A percentile compares a stretch with the other conserved stretches of the same genome.
These are phyloP conservation scores for Boletus eberwhitei DNA, from an alignment of 768 basidiomycete genomes.

Conservation along the genomic window DNA sequence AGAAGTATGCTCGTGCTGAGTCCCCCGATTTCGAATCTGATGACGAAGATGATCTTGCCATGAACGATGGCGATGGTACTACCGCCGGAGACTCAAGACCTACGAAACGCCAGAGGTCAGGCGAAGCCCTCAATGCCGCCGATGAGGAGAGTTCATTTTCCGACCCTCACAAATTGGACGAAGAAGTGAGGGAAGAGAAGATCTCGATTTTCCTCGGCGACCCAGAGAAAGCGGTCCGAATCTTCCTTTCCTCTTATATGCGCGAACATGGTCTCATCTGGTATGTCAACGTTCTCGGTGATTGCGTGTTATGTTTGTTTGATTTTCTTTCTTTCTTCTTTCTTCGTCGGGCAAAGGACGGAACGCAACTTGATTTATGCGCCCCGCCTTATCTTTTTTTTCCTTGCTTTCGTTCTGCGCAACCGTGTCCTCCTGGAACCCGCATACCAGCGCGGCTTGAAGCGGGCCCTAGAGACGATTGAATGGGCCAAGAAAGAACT, in stretches of 20 bases:
- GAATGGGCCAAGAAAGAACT: slow-evolving; percentile 42
- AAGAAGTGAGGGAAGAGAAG: slow-evolving; percentile 40
- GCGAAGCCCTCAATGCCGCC: slow-evolving; percentile 6
- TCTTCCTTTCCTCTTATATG: slow-evolving; percentile 72
- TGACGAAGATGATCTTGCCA: slow-evolving; percentile 21
- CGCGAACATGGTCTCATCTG: slow-evolving; percentile 66
- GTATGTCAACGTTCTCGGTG: slow-evolving; percentile 36
- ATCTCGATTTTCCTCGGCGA: slow-evolving; percentile 56
- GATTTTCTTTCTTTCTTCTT: background rate
- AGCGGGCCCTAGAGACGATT: slow-evolving; percentile 43
- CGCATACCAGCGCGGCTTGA: slow-evolving; percentile 42
- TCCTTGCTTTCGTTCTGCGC: slow-evolving; percentile 57
- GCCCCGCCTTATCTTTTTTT: slow-evolving; percentile 58
- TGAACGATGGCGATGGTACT: background rate
- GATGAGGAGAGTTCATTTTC: slow-evolving; percentile 34
- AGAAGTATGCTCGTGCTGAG: slow-evolving; percentile 29
- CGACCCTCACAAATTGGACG: slow-evolving; percentile 33
- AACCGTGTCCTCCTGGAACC: slow-evolving; percentile 52
- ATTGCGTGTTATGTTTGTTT: background rate
- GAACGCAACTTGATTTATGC: slow-evolving; percentile 47
- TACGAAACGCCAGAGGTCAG: slow-evolving; percentile 26
- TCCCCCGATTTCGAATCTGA: slow-evolving; percentile 37
- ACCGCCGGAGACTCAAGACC: slow-evolving; percentile 5
- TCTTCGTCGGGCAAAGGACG: slow-evolving; percentile 31
- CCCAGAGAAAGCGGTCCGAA: slow-evolving; percentile 53